Percentiles rank a stretch among this genome's conserved stretches.
These are phyloP conservation scores for Lobulomyces angularis DNA, from an alignment of 192 early-diverging fungal genomes.

Conservation along the genomic window DNA sequence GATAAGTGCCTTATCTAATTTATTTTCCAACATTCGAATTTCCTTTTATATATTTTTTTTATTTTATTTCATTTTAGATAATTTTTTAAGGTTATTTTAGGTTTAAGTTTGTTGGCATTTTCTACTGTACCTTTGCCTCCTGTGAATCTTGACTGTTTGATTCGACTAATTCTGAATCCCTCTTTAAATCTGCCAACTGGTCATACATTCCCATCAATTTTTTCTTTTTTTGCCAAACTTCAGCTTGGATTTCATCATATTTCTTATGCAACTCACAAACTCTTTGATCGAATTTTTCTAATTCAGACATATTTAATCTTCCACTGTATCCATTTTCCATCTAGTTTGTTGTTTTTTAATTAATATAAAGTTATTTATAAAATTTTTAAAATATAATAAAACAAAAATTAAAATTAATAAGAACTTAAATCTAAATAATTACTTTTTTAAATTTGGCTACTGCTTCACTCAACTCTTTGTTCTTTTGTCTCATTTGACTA, in stretches of 20 bases:
- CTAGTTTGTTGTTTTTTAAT: constrained; percentile 4
- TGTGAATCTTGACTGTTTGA: constrained; percentile 31
- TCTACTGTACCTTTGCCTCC: constrained; percentile 33
- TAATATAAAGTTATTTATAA: background rate
- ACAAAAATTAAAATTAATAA: constrained; percentile 3
- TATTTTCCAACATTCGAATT: constrained; percentile 44
- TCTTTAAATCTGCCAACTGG: constrained; percentile 29
- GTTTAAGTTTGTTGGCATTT: constrained; percentile 1
- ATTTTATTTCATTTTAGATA: constrained; percentile 2
- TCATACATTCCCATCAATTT: constrained; percentile 28
- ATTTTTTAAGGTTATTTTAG: background rate
- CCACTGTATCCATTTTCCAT: constrained; percentile 23
- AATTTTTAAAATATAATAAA: background rate
- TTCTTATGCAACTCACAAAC: constrained; percentile 48
- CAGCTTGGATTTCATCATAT: constrained; percentile 43
- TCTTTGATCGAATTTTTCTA: constrained; percentile 45
- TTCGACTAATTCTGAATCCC: constrained; percentile 31
- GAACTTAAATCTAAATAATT: too few relatives aligned
- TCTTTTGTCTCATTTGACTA: constrained; percentile 24
- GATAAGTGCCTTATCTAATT: constrained; percentile 49
- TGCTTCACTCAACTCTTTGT: constrained; percentile 42
- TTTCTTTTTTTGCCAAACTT: constrained; percentile 32
- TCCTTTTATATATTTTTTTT: constrained; percentile 19
- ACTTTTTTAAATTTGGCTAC: constrained; percentile 49
- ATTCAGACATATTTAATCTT: constrained; percentile 32